These are phyloP conservation scores for Chalciporus piperatus DNA, from an alignment of 768 basidiomycete species.

Conservation along the genomic window DNA sequence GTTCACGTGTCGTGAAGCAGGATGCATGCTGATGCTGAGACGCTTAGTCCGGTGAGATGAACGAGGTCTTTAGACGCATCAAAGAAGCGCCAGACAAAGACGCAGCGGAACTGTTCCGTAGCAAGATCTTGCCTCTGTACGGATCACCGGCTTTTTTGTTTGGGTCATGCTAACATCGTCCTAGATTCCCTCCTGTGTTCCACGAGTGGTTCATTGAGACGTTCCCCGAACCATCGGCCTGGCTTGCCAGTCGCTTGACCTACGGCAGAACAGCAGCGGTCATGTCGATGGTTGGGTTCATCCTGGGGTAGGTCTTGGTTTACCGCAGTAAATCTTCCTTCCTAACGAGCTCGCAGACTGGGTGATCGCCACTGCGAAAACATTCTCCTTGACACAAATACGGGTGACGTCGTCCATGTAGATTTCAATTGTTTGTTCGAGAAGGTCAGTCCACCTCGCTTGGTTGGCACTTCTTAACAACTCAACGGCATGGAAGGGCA, in stretches of 20 bases:
- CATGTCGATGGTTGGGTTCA: constrained; percentile 98
- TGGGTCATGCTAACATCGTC: background rate
- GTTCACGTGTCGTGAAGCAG: background rate
- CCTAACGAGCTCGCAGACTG: constrained; percentile 48
- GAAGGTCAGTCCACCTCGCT: constrained; percentile 50
- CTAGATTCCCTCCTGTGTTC: constrained; percentile 80
- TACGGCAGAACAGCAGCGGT: constrained; percentile 92
- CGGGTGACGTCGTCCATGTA: constrained; percentile 92
- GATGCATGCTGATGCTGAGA: background rate
- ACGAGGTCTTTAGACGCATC: constrained; percentile 45
- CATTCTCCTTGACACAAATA: constrained; percentile 84
- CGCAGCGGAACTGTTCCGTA: constrained; percentile 48
- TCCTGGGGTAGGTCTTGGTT: constrained; percentile 65
- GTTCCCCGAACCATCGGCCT: constrained; percentile 94
- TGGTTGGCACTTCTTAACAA: background rate
- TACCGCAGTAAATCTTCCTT: background rate
- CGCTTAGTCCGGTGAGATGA: constrained; percentile 45
- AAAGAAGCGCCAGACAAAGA: constrained; percentile 50
- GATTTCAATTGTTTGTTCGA: constrained; percentile 99
- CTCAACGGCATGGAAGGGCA: constrained; percentile 47
- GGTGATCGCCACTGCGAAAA: constrained; percentile 98
- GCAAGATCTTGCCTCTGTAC: constrained; percentile 57
- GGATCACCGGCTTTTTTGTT: constrained; percentile 14
- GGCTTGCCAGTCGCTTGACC: constrained; percentile 84
- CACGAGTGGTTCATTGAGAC: constrained; percentile 98